Percentiles rank a stretch among this genome's conserved stretches.
Conservation (phyloP, 768 basidiomycete species). For the Boletellus ananas region DNA sequence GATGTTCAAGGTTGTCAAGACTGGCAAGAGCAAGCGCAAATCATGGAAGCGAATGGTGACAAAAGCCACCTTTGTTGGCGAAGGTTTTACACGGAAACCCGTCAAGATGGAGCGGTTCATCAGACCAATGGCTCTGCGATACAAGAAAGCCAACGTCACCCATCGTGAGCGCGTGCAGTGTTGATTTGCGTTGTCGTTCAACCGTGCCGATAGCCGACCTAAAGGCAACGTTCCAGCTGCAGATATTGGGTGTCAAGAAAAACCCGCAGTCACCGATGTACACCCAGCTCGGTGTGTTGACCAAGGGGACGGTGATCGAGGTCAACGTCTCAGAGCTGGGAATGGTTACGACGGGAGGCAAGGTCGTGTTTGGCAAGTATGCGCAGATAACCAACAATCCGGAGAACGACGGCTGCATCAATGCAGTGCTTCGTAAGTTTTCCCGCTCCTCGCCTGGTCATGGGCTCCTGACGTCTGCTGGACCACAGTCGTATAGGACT, state of each 20-base stretch:
- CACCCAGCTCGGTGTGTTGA: slow-evolving; percentile 93
- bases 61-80: slow-evolving; percentile 98
- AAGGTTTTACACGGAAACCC: slow-evolving; percentile 96
- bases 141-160: slow-evolving; percentile 98
- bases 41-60: slow-evolving; percentile 99
- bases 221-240: slow-evolving; percentile 98
- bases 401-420: slow-evolving; percentile 95
- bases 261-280: slow-evolving; percentile 99
- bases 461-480: slow-evolving; percentile 3
- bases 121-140: slow-evolving; percentile 94
- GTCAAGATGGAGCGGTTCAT: slow-evolving; percentile 99
- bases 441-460: background rate
- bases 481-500: slow-evolving; percentile 25
- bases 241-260: slow-evolving; percentile 97
- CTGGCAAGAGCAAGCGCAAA: slow-evolving; percentile 94
- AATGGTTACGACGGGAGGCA: slow-evolving; percentile 95
- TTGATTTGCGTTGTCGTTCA: background rate
- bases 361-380: slow-evolving; percentile 91
- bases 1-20: slow-evolving; percentile 99
- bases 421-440: slow-evolving; percentile 82
- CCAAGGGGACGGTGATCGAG: slow-evolving; percentile 97
- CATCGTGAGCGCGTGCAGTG: slow-evolving; percentile 65
- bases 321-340: slow-evolving; percentile 99
- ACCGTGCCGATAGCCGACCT: slow-evolving; percentile 65
- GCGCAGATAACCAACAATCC: slow-evolving; percentile 93